Evolutionary conservation across 1,284 basidiomycete species (phyloP), one percentile per base, ranked within the genome.

Genomic region (Afroboletus lepidellus): DNA sequence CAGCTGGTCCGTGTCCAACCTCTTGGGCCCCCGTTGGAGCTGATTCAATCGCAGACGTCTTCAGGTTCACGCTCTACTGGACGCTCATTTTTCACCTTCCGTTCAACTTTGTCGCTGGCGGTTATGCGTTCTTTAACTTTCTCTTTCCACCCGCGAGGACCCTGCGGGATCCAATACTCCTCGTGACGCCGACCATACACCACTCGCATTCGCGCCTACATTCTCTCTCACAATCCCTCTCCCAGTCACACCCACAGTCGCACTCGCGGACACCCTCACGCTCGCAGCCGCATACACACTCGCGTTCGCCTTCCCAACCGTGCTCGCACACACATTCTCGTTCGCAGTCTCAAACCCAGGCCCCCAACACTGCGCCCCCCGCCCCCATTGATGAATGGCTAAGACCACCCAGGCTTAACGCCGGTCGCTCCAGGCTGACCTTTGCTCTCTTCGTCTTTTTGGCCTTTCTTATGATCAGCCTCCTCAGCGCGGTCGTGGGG

Each of bases 11-110:
- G 43, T 50, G 24, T 21, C 15, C 21, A 4, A 8, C 37, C 8
- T 32, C 3, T 12, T 4, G 2, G n/a, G 9, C 24, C 3, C 11
- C 8, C 23, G 21, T 3, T n/a, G 8, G n/a, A 32, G 20, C 29
- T 46, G 29, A 59, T 23, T 8, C 20, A 5, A n/a, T 30, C 5
- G 16, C 53, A 92, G 91, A 90, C 54, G 74, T 93, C 50, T 94
- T 92, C 74, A 77, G 76, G 25, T 94, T 91, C 72, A 94, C 90
- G 9, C 74, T 94, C 29, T 93, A 87, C 67, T 94, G 92, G 92
- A 89, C 83, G 1, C 69, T 94, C 27, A 75, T 90, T 48, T 83
- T 93, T 60, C 81, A 91, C 66, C 78, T 78, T 2, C 86, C 86
- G 2, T 72, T 85, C 41, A 92, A 89, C 66, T 63, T 87, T 39